phyloP scores from a whole-genome alignment of 441 rosid species.

The Flueggea neowawraea region DNA sequence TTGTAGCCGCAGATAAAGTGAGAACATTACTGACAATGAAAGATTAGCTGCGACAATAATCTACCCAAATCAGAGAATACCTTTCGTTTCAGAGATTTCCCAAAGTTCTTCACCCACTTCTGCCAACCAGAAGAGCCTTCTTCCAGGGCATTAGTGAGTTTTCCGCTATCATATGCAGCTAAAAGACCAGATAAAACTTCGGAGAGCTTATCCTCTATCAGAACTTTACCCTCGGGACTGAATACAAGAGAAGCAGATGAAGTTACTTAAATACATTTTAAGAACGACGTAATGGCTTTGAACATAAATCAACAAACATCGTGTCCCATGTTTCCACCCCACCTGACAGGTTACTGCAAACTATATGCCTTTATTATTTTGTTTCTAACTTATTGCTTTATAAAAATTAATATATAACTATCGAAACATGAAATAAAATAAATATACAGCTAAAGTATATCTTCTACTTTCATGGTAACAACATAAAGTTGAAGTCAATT shows the following conservation, averaged over 20 bases:
- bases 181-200: constrained; percentile 69
- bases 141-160: constrained; percentile 59
- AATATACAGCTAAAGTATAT: no score
- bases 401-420: no score
- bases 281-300: not conserved
- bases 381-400: no score
- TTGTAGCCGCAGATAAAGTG: no score
- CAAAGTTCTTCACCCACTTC: constrained; percentile 90
- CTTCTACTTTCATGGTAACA: no score
- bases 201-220: constrained; percentile 67
- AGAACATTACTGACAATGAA: no score
- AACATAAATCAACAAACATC: no score
- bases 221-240: constrained; percentile 69
- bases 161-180: constrained; percentile 85
- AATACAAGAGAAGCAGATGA: constrained; percentile 10
- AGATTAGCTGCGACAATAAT: not conserved
- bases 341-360: no score
- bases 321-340: no score
- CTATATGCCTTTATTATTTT: no score
- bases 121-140: constrained; percentile 85
- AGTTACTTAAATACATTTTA: not conserved
- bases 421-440: no score
- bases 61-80: constrained; percentile 21
- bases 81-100: constrained; percentile 81
- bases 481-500: no score